Evolutionary conservation across 345 rosid genomes (phyloP).

Genomic region (Eucalyptus urophylla): DNA sequence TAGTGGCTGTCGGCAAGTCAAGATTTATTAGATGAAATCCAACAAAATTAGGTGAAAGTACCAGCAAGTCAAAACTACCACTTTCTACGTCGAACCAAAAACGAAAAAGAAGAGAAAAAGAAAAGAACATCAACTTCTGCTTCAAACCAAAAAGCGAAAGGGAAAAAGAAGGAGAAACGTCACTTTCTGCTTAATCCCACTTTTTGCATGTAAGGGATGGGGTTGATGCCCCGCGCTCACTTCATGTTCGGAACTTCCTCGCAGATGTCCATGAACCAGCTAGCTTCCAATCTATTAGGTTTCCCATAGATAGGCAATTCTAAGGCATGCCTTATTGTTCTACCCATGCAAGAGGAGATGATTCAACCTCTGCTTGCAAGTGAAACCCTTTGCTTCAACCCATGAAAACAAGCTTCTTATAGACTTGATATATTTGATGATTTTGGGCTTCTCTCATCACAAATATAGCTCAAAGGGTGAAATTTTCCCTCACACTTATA

Average conservation of each 20-base stretch:
- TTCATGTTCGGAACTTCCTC: neutral
- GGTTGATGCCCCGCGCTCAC: neutral
- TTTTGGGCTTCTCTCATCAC: too few relatives aligned
- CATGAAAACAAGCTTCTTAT: slow-evolving; percentile 6
- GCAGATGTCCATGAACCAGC: neutral
- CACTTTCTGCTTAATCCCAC: neutral
- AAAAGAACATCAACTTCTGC: neutral
- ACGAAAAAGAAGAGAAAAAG: neutral
- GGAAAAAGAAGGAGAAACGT: neutral
- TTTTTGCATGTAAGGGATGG: neutral
- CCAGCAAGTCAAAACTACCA: neutral
- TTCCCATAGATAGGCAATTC: neutral
- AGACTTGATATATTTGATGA: neutral
- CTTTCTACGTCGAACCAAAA: neutral
- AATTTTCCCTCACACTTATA: too few relatives aligned
- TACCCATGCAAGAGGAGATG: neutral
- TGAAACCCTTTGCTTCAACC: neutral
- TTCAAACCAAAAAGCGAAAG: neutral
- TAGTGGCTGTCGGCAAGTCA: neutral
- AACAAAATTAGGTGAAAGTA: neutral
- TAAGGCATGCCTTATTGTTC: neutral
- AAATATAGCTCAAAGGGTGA: too few relatives aligned
- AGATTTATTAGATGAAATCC: neutral
- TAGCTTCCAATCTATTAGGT: neutral
- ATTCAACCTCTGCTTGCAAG: neutral